Base-by-base conservation (phyloP, 176 grass and related monocot species). In the Oryza longistaminata region DNA sequence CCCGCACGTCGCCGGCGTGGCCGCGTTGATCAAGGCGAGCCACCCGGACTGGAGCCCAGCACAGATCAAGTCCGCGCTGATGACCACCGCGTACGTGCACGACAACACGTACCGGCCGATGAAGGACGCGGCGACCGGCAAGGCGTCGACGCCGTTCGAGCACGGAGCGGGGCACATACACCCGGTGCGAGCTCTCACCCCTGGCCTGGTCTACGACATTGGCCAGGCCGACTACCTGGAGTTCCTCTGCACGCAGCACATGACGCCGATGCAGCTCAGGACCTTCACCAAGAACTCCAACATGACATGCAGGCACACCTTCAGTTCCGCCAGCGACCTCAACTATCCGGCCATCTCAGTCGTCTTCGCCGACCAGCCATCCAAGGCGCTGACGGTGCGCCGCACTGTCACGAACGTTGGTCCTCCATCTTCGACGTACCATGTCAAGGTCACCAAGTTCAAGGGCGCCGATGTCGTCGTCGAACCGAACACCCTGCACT, bases 1-100 rank as follows among this genome's bases (percentile, higher is more conserved):
- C 88, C 96, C 96, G 64, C 96, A 99, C 79, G 96, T 99, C 73
- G 96, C 88, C 27, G 96, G 96, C 52, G 93, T 99, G 53, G 96
- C 96, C 0, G 93, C 93, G 26, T 49, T 99, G 83, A 93, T 99
- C 86, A 99, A 96, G 88, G 90, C 90, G 19, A 91, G 87, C 85
- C 96, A 95, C 44, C 96, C 91, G 0, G 79, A 99, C 48, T 99
- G 96, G 96, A 99, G 96, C 84, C 96, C 96, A 0, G 89, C 96
- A 14, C 85, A 92, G 79, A 91, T 96, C 43, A 96, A 99, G 83
- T 99, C 93, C 2, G 96, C 96, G 49, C 86, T 99, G 22, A 99
- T 99, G 96, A 99, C 93, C 70, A 99, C 96, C 40, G 96, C 93
- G 27, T 99, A 96, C 80, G 86, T 99, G 70, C 93, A 99, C 42